These are phyloP conservation scores for Zarea fungicola DNA, from an alignment of 2,329 filamentous ascomycete species.

Conservation along the genomic window DNA sequence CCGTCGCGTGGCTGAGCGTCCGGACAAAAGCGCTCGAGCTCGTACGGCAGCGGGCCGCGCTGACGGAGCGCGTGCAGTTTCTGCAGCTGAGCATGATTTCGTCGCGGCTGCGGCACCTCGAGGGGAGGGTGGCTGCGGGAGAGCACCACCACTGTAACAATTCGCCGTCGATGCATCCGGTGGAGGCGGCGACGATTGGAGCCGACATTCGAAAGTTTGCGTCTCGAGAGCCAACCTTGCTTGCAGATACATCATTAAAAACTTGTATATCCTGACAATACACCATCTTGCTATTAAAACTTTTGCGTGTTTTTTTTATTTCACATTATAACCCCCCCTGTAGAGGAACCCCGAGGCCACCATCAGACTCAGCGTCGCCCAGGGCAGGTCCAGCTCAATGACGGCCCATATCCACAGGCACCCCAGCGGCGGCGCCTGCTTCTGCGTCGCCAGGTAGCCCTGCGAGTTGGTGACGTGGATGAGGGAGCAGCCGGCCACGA, in stretches of 20 bases:
- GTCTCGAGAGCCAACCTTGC: too few species aligned
- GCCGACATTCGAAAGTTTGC: background rate
- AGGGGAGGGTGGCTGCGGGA: constrained; percentile 26
- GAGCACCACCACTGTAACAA: constrained; percentile 21
- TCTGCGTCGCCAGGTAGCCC: constrained; percentile 85
- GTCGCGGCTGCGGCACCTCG: constrained; percentile 34
- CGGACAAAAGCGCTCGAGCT: constrained; percentile 40
- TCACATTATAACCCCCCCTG: constrained; percentile 46
- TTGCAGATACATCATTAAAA: too few species aligned
- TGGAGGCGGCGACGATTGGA: background rate
- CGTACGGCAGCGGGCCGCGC: constrained; percentile 39
- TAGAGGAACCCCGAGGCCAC: constrained; percentile 41
- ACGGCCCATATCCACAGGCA: constrained; percentile 93
- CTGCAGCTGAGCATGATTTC: constrained; percentile 45
- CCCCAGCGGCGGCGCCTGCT: constrained; percentile 80
- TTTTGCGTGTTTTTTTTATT: too few species aligned
- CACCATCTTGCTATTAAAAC: too few species aligned
- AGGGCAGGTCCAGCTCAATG: constrained; percentile 71
- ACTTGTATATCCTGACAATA: too few species aligned
- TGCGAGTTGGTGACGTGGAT: constrained; percentile 75
- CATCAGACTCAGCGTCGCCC: constrained; percentile 53
- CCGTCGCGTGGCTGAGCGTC: constrained; percentile 40
- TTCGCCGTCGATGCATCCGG: background rate
- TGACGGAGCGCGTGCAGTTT: constrained; percentile 41
- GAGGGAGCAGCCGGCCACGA: constrained; percentile 67